Base-by-base conservation (phyloP, 2,329 filamentous ascomycete species). In the Sarocladium strictum region DNA sequence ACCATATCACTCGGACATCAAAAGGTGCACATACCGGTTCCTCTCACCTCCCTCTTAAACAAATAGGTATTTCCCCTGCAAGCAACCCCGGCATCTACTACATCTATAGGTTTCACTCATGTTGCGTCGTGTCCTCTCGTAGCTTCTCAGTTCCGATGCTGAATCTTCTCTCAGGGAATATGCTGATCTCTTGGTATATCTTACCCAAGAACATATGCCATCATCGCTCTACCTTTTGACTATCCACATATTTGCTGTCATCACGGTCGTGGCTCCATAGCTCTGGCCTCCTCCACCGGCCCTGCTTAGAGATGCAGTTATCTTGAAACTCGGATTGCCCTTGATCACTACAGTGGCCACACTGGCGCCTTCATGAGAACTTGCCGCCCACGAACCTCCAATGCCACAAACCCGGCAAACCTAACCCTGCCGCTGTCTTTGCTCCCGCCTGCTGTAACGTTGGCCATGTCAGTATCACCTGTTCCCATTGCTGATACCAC, bases 311-410 rank as follows among this genome's bases (percentile, higher is more conserved):
- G 17, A 26, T 7, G 7, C 19, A 17, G 10, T 17, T 3, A 15
- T 17, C 11, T 27, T n/a, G 3, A 7, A 17, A 29, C 3, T 12
- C 24, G 6, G 3, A 3, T 32, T 10, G 7, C 27, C 29, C 49
- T 37, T 24, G 27, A 14, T 37, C 27, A 7, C 50, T 53, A 38
- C 57, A 85, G 59, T 11, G 77, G 78, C 83, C 83, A 93, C 29
- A 92, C 85, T 14, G 88, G 87, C 19, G 89, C 86, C 72, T 90
- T 90, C 58, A 83, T 74, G 62, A 93, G 72, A 49, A 91, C 85
- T 69, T 89, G 89, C 57, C 87, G 81, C 21, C 87, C 87, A 58
- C 86, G 76, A 7, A 93, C 87, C 69, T 92, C 88, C 29, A 91
- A 78, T 17, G 80, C 81, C 55, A 91, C 70, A 66, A 92, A 93